Evolutionary conservation across 2,329 filamentous ascomycete species (phyloP), one percentile per base, ranked within the genome.

Genomic region (Alternaria longipes): DNA sequence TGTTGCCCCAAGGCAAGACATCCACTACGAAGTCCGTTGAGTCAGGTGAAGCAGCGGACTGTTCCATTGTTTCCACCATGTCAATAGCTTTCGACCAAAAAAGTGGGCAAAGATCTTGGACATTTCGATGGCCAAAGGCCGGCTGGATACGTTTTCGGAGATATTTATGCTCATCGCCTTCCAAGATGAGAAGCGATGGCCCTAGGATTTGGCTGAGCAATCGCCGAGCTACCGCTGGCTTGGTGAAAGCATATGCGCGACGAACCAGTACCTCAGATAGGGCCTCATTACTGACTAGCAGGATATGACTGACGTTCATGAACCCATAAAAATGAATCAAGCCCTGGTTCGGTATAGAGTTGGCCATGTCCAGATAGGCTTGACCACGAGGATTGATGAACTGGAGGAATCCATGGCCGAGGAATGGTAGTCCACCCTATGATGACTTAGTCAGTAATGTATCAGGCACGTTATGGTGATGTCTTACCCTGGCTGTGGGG

Each of bases 71-170:
- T 20, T 44, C 38, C 5, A 22, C 38, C 51, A 54, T 54, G 20
- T 54, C 51, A n/a, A 54, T 32, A 26, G 51, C 51, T n/a, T 54
- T 44, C n/a, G 38, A 54, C 51, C 51, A 54, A 38, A 54, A 54
- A 5, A 54, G 3, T 7, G 51, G 38, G 38, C n/a, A 24, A 32
- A 44, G 38, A 20, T 42, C 36, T 32, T 42, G 51, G 7, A 54
- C n/a, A 1, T 20, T 44, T 16, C 51, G 24, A 42, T 44, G 26
- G 11, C 44, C 44, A n/a, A 54, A 54, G 11, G 38, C 38, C 12
- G 51, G 51, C 26, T 42, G 38, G 12, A 42, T 32, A 12, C 38
- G 24, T 44, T 42, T 54, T 12, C 51, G 24, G 9, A 54, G 24
- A 9, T 44, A 32, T 42, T 14, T 44, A n/a, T 54, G 51, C 24